Percentiles rank a stretch among this genome's conserved stretches.
Conservation (phyloP, 2,329 filamentous ascomycete genomes). For the Truncatella angustata region DNA sequence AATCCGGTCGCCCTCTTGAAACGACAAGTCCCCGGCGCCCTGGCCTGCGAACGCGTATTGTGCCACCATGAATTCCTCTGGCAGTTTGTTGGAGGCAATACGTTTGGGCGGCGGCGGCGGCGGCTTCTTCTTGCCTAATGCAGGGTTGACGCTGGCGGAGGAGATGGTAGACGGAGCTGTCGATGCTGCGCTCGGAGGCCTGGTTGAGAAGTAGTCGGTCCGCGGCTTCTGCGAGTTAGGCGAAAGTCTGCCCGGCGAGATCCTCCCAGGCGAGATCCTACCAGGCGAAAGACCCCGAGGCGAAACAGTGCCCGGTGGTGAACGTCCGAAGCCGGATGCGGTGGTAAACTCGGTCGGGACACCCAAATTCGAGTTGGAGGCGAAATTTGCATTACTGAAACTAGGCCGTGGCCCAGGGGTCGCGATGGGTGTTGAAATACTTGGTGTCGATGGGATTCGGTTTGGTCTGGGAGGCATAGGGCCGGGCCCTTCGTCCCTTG, state of each 20-base stretch:
- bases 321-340: constrained; percentile 35
- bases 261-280: too few species aligned
- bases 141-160: constrained; percentile 25
- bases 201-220: constrained; percentile 29
- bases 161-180: constrained; percentile 25
- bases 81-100: constrained; percentile 40
- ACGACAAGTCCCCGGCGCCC: constrained; percentile 67
- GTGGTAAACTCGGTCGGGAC: constrained; percentile 44
- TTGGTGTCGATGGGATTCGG: constrained; percentile 34
- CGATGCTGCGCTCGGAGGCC: constrained; percentile 22
- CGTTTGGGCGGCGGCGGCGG: constrained; percentile 68
- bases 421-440: constrained; percentile 20
- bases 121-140: constrained; percentile 66
- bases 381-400: constrained; percentile 19
- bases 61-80: constrained; percentile 63
- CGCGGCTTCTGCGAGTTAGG: constrained; percentile 25
- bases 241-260: too few species aligned
- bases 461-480: constrained; percentile 28
- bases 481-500: constrained; percentile 19
- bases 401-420: constrained; percentile 24
- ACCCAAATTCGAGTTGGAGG: constrained; percentile 27
- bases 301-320: constrained; percentile 18
- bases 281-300: too few species aligned
- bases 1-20: constrained; percentile 76
- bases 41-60: constrained; percentile 74